Conservation (phyloP, 176 grass and related monocot genomes). For the Themeda triandra region DNA sequence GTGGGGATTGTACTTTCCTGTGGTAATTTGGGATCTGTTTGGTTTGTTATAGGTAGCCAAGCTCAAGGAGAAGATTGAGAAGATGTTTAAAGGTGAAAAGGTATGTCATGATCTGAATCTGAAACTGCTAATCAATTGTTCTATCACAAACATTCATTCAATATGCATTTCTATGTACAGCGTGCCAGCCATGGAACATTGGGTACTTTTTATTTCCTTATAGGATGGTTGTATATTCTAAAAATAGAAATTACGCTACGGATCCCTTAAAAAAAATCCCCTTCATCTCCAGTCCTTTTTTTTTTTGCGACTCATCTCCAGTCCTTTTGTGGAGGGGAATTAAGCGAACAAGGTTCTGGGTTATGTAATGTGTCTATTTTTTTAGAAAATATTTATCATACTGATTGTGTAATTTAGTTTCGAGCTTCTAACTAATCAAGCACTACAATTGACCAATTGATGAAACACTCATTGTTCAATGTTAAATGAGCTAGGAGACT, state of each 20-base stretch:
- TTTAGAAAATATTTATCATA: not conserved
- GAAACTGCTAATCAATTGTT: not conserved
- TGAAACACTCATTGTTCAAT: not conserved
- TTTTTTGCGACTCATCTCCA: no score
- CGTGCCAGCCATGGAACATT: not conserved
- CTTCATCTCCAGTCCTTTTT: no score
- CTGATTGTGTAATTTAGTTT: conserved; percentile 10
- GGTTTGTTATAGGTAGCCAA: conserved; percentile 52
- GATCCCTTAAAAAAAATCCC: no score
- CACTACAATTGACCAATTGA: not conserved
- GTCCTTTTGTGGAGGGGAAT: no score
- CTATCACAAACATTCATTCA: not conserved
- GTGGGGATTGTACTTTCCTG: not conserved
- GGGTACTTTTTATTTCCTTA: not conserved
- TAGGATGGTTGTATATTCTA: no score
- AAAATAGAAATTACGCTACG: no score
- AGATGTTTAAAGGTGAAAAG: conserved; percentile 73
- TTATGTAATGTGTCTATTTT: conserved; percentile 1
- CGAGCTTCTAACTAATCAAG: conserved; percentile 4
- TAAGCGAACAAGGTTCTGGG: no score
- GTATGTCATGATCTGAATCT: conserved; percentile 28
- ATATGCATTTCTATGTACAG: not conserved
- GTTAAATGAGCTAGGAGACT: not conserved
- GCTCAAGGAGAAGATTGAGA: conserved; percentile 82
- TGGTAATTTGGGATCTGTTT: conserved; percentile 13